phyloP scores from a whole-genome alignment of 2,329 filamentous ascomycete genomes.

The Pseudocercospora pini-densiflorae region DNA sequence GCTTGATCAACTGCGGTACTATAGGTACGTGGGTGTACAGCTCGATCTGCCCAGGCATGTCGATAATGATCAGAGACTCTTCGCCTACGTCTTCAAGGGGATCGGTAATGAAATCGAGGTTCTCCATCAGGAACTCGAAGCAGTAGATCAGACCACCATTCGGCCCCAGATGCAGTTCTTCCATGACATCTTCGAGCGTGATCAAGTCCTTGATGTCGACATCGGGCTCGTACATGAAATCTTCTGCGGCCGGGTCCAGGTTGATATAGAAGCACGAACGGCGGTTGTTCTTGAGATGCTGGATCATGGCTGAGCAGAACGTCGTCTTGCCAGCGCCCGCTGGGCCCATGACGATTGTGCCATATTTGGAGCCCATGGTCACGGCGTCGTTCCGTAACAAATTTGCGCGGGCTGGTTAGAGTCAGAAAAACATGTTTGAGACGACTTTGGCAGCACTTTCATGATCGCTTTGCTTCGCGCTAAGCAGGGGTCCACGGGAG shows the following conservation, averaged over 20 bases:
- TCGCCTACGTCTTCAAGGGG: conserved; percentile 85
- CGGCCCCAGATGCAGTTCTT: conserved; percentile 86
- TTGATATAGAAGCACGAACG: conserved; percentile 97
- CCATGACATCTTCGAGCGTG: conserved; percentile 93
- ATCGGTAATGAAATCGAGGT: conserved; percentile 88
- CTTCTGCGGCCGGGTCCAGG: conserved; percentile 93
- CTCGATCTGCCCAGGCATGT: conserved; percentile 99
- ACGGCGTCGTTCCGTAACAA: background rate
- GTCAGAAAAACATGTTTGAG: background rate
- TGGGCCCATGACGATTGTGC: conserved; percentile 93
- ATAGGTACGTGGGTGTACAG: conserved; percentile 97
- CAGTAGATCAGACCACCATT: conserved; percentile 96
- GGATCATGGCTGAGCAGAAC: conserved; percentile 91
- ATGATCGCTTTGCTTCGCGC: background rate
- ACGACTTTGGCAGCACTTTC: background rate
- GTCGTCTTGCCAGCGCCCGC: conserved; percentile 98
- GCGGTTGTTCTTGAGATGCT: conserved; percentile 88
- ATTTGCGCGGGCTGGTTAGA: background rate
- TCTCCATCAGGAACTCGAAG: conserved; percentile 94
- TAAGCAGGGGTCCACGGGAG: background rate
- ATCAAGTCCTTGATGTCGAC: conserved; percentile 96
- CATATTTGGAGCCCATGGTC: conserved; percentile 68
- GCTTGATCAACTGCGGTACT: conserved; percentile 80
- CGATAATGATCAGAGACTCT: conserved; percentile 96
- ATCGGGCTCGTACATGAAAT: conserved; percentile 88